Conservation (phyloP, 2,329 filamentous ascomycete genomes). For the Stagonosporopsis vannaccii region DNA sequence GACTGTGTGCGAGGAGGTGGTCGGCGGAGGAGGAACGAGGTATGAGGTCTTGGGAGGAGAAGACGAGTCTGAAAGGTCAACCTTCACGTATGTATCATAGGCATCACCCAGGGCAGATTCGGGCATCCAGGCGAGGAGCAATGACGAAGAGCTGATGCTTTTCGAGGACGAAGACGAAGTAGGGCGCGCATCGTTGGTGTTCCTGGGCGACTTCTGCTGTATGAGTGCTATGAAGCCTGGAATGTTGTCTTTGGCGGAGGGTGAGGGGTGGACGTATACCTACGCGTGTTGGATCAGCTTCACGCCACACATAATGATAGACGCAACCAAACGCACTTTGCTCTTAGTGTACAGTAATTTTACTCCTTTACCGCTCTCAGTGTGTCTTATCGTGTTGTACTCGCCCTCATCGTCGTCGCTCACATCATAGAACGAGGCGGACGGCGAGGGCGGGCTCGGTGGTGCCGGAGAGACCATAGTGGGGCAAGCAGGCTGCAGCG, state of each 20-base stretch:
- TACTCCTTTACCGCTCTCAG: slow-evolving; percentile 78
- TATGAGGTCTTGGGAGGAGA: slow-evolving; percentile 85
- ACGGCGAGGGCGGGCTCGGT: slow-evolving; percentile 69
- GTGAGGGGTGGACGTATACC: slow-evolving; percentile 96
- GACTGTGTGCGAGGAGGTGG: slow-evolving; percentile 76
- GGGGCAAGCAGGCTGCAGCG: slow-evolving; percentile 24
- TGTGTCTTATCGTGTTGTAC: slow-evolving; percentile 91
- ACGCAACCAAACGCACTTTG: slow-evolving; percentile 69
- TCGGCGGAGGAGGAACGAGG: slow-evolving; percentile 89
- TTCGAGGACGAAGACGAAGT: slow-evolving; percentile 53
- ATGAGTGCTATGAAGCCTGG: slow-evolving; percentile 90
- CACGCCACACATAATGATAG: slow-evolving; percentile 24
- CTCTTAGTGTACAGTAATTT: slow-evolving; percentile 96
- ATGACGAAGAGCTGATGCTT: slow-evolving; percentile 67
- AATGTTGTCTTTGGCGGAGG: slow-evolving; percentile 94
- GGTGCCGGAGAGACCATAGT: slow-evolving; percentile 43
- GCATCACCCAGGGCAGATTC: slow-evolving; percentile 85
- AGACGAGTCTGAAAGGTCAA: slow-evolving; percentile 83
- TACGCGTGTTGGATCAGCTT: slow-evolving; percentile 47
- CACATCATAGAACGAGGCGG: slow-evolving; percentile 91
- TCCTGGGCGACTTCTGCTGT: slow-evolving; percentile 73
- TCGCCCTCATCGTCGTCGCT: slow-evolving; percentile 96
- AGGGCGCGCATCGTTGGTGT: slow-evolving; percentile 43
- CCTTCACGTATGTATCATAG: slow-evolving; percentile 90
- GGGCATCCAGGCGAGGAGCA: slow-evolving; percentile 92